Evolutionary conservation across 306 rosid species (phyloP).

Genomic region (Betula pendula): DNA sequence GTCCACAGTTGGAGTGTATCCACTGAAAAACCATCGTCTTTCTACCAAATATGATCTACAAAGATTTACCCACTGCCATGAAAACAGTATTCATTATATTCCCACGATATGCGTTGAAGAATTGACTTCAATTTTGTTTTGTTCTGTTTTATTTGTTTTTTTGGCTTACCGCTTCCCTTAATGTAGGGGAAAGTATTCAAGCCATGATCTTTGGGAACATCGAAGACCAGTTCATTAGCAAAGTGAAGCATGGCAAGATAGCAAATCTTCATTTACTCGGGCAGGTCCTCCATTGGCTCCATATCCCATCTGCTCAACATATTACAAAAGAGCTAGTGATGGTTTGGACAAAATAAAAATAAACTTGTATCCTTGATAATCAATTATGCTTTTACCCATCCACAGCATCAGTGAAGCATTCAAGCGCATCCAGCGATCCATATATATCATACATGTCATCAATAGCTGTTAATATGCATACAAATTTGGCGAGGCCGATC

Average conservation of each 20-base stretch:
- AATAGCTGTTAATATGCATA: conserved; percentile 33
- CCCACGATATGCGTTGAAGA: neutral
- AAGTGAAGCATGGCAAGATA: conserved; percentile 28
- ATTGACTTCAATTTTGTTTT: neutral
- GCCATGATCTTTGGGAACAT: conserved; percentile 12
- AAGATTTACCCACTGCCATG: conserved; percentile 35
- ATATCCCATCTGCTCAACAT: conserved; percentile 19
- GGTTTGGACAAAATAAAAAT: neutral
- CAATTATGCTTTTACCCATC: conserved; percentile 1
- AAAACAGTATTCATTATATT: neutral
- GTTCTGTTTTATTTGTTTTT: no score
- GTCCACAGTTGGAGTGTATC: conserved; percentile 16
- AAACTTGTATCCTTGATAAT: neutral
- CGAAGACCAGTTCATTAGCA: conserved; percentile 25
- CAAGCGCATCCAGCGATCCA: conserved; percentile 36
- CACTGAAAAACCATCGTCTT: conserved; percentile 32
- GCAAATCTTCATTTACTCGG: conserved; percentile 31
- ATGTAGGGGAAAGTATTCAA: conserved; percentile 9
- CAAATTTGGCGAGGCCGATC: conserved; percentile 32
- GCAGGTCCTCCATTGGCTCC: conserved; percentile 24
- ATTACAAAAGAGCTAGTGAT: neutral
- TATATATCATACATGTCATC: conserved; percentile 37
- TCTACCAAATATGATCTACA: conserved; percentile 33
- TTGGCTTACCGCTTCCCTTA: conserved; percentile 20
- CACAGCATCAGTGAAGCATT: conserved; percentile 30